Base-by-base conservation (phyloP, 768 basidiomycete species). In the Kwoniella botswanensis region DNA sequence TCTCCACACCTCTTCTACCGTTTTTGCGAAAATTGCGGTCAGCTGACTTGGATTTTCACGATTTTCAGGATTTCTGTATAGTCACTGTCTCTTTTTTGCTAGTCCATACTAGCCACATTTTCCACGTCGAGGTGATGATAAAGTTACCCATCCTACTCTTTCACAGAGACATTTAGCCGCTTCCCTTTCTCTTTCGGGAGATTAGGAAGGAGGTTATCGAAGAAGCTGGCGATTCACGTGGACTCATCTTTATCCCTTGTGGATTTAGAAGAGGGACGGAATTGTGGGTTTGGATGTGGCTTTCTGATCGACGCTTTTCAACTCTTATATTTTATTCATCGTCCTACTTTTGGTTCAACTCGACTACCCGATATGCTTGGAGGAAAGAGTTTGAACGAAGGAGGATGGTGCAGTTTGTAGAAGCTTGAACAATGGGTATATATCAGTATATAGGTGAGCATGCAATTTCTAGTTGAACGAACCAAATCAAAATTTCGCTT, bases 121-220 rank as follows among this genome's bases (percentile, higher is more conserved):
- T 79, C 76, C 77, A 81, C 77, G 76, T 81, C 79, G 79, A 81
- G 79, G 74, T 72, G 79, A 81, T 81, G 79, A 81, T 79, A 72
- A 50, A 80, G 74, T 73, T 65, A 73, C 79, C 77, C 78, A 70
- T 76, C 68, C 76, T 65, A 75, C 79, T 79, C 79, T 81, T 75
- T 81, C 72, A 81, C 79, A 79, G 79, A 81, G 79, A 70, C 70
- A 67, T 74, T 75, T 78, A 62, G 69, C 52, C 62, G 50, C 46
- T 63, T 18, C 17, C 29, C 42, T 54, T 64, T 67, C 56, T 53
- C 58, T 42, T n/a, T 46, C 44, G 61, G 71, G 43, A 26, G 24
- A 12, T 2, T 3, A n/a, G n/a, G 26, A 18, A 59, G 29, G 57
- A 55, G 57, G 56, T 62, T 61, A 77, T 81, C 79, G 79, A 81